Percentiles rank a stretch among this genome's conserved stretches.
Evolutionary conservation across 2,329 filamentous ascomycete species (phyloP).

Genomic region (Fusarium pininemorale): DNA sequence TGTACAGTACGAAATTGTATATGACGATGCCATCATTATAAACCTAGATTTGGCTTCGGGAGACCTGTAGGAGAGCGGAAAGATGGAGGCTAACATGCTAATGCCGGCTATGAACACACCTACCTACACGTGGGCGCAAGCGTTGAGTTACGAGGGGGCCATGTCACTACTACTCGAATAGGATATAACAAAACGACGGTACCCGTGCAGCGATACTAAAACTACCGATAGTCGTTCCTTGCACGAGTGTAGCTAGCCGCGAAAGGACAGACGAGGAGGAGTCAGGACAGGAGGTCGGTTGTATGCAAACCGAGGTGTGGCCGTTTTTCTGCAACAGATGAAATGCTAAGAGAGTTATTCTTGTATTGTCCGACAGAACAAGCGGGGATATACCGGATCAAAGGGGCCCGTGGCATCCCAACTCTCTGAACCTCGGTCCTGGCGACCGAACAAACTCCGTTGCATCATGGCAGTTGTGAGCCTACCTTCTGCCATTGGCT

Average conservation of each 20-base stretch:
- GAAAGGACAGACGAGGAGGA: neutral
- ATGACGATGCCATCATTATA: neutral
- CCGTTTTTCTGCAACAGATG: neutral
- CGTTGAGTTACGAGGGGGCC: neutral
- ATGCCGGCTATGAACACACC: conserved; percentile 37
- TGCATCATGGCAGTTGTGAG: neutral
- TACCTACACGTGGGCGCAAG: neutral
- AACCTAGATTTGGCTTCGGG: conserved; percentile 14
- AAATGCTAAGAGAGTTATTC: neutral
- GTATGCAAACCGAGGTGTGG: conserved; percentile 8
- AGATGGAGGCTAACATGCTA: conserved; percentile 30
- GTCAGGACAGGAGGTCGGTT: neutral
- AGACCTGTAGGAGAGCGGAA: conserved; percentile 19
- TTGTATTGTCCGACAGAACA: neutral
- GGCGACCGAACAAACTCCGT: conserved; percentile 22
- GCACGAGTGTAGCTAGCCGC: neutral
- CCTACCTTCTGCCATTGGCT: neutral
- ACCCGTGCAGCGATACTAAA: neutral
- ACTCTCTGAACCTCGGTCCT: conserved; percentile 39
- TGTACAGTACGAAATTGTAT: neutral
- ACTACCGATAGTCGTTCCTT: neutral
- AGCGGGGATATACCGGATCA: conserved; percentile 37
- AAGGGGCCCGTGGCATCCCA: conserved; percentile 32
- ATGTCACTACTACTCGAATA: conserved; percentile 5
- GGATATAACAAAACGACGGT: neutral